A percentile compares a stretch with the other conserved stretches of the same genome.
Conservation (phyloP, 495 filamentous ascomycete genomes). For the Penicillium parvum region DNA sequence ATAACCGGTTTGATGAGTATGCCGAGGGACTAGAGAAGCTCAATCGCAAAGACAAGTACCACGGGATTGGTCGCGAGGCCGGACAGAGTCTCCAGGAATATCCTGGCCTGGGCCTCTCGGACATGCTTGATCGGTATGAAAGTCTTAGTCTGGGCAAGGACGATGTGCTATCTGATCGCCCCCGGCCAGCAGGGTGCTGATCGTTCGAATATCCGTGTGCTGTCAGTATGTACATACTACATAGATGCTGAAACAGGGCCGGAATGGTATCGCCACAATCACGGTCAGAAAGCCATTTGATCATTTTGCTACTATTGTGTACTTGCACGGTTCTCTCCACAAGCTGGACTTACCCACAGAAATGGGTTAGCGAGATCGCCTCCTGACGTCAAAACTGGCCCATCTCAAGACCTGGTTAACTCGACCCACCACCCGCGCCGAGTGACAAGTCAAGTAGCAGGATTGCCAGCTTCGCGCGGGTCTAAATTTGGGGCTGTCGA, state of each 20-base stretch:
- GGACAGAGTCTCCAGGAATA: conserved; percentile 21
- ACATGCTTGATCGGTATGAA: conserved; percentile 45
- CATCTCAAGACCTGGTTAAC: background rate
- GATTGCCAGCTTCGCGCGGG: background rate
- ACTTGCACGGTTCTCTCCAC: no score
- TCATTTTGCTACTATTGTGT: no score
- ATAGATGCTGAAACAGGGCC: no score
- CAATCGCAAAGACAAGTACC: conserved; percentile 32
- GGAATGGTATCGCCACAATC: no score
- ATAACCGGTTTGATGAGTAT: conserved; percentile 31
- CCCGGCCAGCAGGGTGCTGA: conserved; percentile 7
- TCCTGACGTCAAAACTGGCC: background rate
- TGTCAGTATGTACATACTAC: no score
- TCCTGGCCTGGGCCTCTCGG: conserved; percentile 28
- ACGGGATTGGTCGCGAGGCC: conserved; percentile 20
- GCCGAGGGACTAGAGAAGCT: conserved; percentile 38
- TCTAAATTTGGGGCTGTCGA: background rate
- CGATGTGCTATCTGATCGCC: conserved; percentile 25
- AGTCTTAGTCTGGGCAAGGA: conserved; percentile 41
- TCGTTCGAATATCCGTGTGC: background rate
- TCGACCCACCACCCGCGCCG: background rate
- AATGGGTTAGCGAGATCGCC: no score
- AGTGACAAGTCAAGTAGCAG: background rate
- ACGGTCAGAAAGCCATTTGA: no score
- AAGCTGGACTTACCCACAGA: no score